phyloP scores from a whole-genome alignment of 305 asterid genomes.

The Coffea humblotiana region DNA sequence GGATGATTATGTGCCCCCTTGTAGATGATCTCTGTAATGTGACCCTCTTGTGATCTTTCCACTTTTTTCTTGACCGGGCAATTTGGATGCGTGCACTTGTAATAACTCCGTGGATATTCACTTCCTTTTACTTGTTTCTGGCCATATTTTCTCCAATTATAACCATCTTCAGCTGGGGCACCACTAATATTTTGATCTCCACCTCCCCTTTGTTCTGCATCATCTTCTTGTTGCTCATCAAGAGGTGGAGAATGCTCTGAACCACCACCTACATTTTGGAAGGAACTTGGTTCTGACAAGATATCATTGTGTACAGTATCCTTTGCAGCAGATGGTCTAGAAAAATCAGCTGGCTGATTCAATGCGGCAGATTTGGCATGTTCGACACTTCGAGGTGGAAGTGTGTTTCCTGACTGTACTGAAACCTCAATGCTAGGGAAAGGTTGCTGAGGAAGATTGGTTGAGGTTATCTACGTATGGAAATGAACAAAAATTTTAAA shows the following conservation, averaged over 20 bases:
- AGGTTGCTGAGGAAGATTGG: conserved; percentile 47
- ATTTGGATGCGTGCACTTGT: conserved; percentile 52
- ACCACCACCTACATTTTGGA: conserved; percentile 31
- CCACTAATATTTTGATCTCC: conserved; percentile 34
- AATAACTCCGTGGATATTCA: conserved; percentile 46
- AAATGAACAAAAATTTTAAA: conserved; percentile 15
- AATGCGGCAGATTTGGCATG: conserved; percentile 17
- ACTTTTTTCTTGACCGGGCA: conserved; percentile 69
- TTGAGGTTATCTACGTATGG: conserved; percentile 31
- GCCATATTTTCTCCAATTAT: conserved; percentile 49
- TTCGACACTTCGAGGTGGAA: conserved; percentile 29
- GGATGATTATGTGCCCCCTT: conserved; percentile 55
- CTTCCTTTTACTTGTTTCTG: conserved; percentile 55
- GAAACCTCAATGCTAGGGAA: conserved; percentile 47
- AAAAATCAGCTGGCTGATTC: conserved; percentile 38
- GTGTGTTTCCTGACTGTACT: conserved; percentile 39
- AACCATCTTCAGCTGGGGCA: conserved; percentile 45
- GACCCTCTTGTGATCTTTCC: conserved; percentile 64
- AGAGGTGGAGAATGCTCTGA: conserved; percentile 38
- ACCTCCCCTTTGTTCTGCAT: conserved; percentile 34
- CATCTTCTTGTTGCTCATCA: conserved; percentile 40
- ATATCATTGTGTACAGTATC: conserved; percentile 30
- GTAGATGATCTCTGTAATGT: conserved; percentile 64
- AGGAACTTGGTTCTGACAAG: conserved; percentile 38
- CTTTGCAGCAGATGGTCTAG: conserved; percentile 37